These are phyloP conservation scores for Yarrowia yakushimensis DNA, from an alignment of 805 yeast genomes.

Conservation along the genomic window DNA sequence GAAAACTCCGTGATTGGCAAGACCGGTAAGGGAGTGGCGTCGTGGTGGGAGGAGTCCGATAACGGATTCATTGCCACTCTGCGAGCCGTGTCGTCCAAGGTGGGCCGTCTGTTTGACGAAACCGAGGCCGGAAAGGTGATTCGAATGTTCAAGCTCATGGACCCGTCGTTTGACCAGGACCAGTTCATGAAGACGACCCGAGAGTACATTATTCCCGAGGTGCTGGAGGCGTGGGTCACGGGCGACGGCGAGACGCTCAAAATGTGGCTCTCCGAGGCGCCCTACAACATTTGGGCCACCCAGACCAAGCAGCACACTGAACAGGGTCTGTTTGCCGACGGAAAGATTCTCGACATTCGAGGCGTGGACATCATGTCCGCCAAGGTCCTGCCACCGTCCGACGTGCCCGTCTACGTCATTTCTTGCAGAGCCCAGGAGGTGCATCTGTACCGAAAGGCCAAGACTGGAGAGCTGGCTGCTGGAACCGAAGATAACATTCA, in stretches of 20 bases:
- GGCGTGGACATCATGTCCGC: slow-evolving; percentile 90
- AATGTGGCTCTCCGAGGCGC: slow-evolving; percentile 94
- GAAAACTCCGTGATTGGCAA: slow-evolving; percentile 69
- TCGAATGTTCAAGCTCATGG: slow-evolving; percentile 79
- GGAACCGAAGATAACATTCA: slow-evolving; percentile 93
- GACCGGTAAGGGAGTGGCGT: slow-evolving; percentile 54
- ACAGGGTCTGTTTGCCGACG: slow-evolving; percentile 87
- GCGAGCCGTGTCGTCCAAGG: slow-evolving; percentile 73
- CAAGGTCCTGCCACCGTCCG: slow-evolving; percentile 82
- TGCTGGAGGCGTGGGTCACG: slow-evolving; percentile 88
- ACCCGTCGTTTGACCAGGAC: slow-evolving; percentile 79
- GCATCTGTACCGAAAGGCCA: slow-evolving; percentile 78
- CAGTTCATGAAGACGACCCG: slow-evolving; percentile 78
- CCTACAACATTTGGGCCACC: slow-evolving; percentile 90
- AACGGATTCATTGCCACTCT: slow-evolving; percentile 81
- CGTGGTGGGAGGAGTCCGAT: slow-evolving; percentile 79
- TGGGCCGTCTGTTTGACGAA: slow-evolving; percentile 89
- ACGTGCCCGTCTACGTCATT: slow-evolving; percentile 86
- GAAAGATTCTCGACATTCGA: slow-evolving; percentile 87
- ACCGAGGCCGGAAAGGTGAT: slow-evolving; percentile 95
- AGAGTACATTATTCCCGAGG: slow-evolving; percentile 90
- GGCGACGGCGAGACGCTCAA: slow-evolving; percentile 83
- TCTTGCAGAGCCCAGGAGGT: slow-evolving; percentile 97
- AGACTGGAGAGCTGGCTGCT: slow-evolving; percentile 92
- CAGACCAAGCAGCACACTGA: slow-evolving; percentile 88